phyloP scores from a whole-genome alignment of 139 green algal genomes.

The Dunaliella sp. region DNA sequence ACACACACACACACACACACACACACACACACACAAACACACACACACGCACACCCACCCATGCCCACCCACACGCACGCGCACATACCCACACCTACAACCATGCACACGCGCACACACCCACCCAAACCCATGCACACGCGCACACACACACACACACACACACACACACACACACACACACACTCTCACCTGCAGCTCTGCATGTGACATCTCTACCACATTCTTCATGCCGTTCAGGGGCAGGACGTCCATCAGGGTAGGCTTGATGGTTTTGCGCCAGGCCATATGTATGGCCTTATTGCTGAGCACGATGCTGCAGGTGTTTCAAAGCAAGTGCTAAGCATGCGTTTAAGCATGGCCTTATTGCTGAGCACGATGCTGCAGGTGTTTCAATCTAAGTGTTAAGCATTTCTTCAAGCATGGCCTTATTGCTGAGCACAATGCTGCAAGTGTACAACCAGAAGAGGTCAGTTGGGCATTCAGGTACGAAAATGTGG shows the following conservation, averaged over 20 bases:
- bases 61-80: too few relatives aligned
- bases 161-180: too few relatives aligned
- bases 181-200: conserved; percentile 12
- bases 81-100: too few relatives aligned
- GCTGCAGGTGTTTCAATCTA: background rate
- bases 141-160: too few relatives aligned
- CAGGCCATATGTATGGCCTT: background rate
- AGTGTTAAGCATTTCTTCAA: background rate
- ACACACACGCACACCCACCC: too few relatives aligned
- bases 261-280: background rate
- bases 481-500: too few relatives aligned
- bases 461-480: too few relatives aligned
- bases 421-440: background rate
- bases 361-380: background rate
- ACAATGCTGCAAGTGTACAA: background rate
- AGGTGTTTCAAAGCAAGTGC: background rate
- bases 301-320: conserved; percentile 2
- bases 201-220: conserved; percentile 9
- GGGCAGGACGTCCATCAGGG: background rate
- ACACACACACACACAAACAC: too few relatives aligned
- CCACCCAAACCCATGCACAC: too few relatives aligned
- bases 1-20: too few relatives aligned
- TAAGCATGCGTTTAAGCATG: background rate
- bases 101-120: too few relatives aligned
- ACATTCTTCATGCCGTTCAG: background rate